A percentile compares a stretch with the other conserved stretches of the same genome.
These are phyloP conservation scores for Papiliotrema laurentii DNA, from an alignment of 1,284 basidiomycete species.

Conservation along the genomic window DNA sequence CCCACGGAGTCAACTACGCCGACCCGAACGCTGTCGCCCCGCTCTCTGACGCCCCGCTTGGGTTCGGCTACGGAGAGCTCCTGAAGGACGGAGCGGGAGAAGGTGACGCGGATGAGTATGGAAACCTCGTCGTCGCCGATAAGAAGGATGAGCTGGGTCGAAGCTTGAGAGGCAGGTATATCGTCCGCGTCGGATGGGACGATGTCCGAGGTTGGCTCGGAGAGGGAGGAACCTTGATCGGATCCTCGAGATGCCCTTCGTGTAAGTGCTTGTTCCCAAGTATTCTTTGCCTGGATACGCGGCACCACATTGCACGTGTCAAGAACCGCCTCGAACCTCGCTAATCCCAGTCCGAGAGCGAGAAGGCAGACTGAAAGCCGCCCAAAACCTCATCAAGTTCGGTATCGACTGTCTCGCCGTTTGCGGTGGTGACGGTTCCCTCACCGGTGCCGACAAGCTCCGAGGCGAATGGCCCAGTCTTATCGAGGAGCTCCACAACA, in stretches of 20 bases:
- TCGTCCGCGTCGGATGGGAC: constrained; percentile 96
- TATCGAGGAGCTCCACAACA: constrained; percentile 61
- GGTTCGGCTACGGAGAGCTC: constrained; percentile 86
- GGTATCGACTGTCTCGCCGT: constrained; percentile 96
- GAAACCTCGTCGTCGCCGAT: constrained; percentile 38
- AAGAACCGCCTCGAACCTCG: not conserved
- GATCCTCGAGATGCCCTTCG: constrained; percentile 82
- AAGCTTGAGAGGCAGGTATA: constrained; percentile 83
- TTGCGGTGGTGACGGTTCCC: constrained; percentile 92
- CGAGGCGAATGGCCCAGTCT: constrained; percentile 89
- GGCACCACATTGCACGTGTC: too few relatives aligned
- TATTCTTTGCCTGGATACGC: not conserved
- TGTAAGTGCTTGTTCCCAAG: constrained; percentile 54
- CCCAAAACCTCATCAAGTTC: constrained; percentile 85
- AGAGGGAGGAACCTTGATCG: constrained; percentile 94
- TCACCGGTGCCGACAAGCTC: constrained; percentile 93
- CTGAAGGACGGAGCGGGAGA: constrained; percentile 90
- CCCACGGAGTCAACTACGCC: constrained; percentile 22
- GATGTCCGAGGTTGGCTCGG: constrained; percentile 94
- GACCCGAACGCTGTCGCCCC: constrained; percentile 31
- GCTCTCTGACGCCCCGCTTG: constrained; percentile 50
- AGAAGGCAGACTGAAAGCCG: constrained; percentile 82
- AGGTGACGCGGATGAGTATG: constrained; percentile 44
- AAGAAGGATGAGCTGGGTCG: constrained; percentile 53
- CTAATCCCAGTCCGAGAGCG: constrained; percentile 60